Evolutionary conservation across 2,329 filamentous ascomycete genomes (phyloP), one percentile per base, ranked within the genome.

Genomic region (Venturia nashicola): DNA sequence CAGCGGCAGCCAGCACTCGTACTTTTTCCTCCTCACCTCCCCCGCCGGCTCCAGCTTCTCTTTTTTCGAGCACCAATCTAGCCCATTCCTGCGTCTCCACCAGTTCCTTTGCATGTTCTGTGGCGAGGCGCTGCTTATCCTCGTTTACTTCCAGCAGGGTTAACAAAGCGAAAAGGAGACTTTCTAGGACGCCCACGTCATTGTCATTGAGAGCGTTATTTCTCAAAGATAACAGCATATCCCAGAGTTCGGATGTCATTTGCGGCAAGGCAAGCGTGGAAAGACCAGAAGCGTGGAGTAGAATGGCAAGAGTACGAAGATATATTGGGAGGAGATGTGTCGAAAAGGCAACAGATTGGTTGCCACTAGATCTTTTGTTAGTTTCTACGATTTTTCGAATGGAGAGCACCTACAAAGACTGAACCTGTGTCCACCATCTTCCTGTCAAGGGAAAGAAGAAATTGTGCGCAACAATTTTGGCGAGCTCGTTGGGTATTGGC

Each of bases 71-170:
- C 1, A 97, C 82, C 63, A 80, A 80, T 54, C 85, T 82, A 1
- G 90, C 88, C 94, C 94, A 99, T 70, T 91, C 89, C 69, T 90
- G 84, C 65, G 90, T 89, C 80, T 97, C 93, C 61, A 96, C 81
- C 27, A 97, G 77, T 73, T 93, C 86, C 64, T 85, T 84, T 0
- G 89, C 86, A 69, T 91, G 84, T 65, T 87, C 84, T 65, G 86
- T 84, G 60, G 90, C 93, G 2, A 99, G 74, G 1, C 85, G 80
- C 68, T 86, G 79, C 76, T 88, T 84, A 66, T 91, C 85, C 60
- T 85, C 82, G 66, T 96, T 96, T 44, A 96, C 81, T 70, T 97
- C 91, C 16, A 99, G 75, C 62, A 96, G 73, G 7, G 90, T 88
- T 61, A 96, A 79, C 65, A 96, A 83, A 1, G 87, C 85, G 65